A percentile compares a stretch with the other conserved stretches of the same genome.
phyloP scores from a whole-genome alignment of 805 yeast genomes.

The Candida awuae region DNA sequence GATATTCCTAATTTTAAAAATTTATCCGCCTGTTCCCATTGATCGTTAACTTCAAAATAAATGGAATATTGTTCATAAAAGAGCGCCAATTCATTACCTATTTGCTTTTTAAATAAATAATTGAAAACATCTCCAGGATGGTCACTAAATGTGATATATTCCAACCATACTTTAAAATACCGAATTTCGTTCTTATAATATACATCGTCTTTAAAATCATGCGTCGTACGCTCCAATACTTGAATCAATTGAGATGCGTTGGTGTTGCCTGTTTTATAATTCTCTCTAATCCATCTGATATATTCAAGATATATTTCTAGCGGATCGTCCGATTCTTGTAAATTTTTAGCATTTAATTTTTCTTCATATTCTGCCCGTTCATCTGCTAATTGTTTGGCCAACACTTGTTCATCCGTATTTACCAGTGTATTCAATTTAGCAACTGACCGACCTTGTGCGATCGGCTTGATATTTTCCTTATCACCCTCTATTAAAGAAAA shows the following conservation, averaged over 20 bases:
- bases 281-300: slow-evolving; percentile 60
- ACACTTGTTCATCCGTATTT: slow-evolving; percentile 17
- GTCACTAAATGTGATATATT: slow-evolving; percentile 60
- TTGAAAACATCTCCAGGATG: slow-evolving; percentile 64
- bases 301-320: slow-evolving; percentile 68
- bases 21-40: slow-evolving; percentile 46
- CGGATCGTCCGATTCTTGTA: slow-evolving; percentile 76
- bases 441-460: slow-evolving; percentile 63
- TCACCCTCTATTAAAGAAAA: slow-evolving; percentile 42
- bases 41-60: slow-evolving; percentile 44
- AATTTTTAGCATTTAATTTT: slow-evolving; percentile 30
- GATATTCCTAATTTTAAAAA: slow-evolving; percentile 54
- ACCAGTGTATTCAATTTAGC: slow-evolving; percentile 42
- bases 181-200: slow-evolving; percentile 79
- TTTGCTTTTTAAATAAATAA: slow-evolving; percentile 60
- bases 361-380: slow-evolving; percentile 44
- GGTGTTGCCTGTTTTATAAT: slow-evolving; percentile 52
- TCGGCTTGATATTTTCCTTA: slow-evolving; percentile 71
- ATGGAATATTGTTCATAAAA: slow-evolving; percentile 77
- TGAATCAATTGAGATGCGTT: slow-evolving; percentile 58
- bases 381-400: slow-evolving; percentile 12
- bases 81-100: slow-evolving; percentile 58
- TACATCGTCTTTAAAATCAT: slow-evolving; percentile 51
- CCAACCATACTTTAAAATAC: slow-evolving; percentile 73
- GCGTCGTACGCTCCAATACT: slow-evolving; percentile 64